Base-by-base conservation (phyloP, 2,329 filamentous ascomycete species). In the Pseudocercospora cruenta region DNA sequence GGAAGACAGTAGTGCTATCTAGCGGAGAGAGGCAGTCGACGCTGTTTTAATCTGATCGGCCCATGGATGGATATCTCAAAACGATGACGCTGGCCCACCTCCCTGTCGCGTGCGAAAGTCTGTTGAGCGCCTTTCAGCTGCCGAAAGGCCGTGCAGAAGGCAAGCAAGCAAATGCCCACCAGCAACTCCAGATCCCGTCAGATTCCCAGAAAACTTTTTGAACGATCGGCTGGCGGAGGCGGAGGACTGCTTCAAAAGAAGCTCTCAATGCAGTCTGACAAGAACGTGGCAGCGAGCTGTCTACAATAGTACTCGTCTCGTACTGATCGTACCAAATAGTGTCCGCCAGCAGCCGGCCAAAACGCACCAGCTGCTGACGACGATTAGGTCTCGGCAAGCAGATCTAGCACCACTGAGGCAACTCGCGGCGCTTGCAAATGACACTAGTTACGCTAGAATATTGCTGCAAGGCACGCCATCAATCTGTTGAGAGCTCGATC, bases 351-450 rank as follows among this genome's bases (percentile, higher is more conserved):
- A 51, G 4, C 47, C 51, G 22, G 24, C 5, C 39, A 24, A 21
- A 31, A 55, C 47, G 47, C 47, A 43, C 39, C 39, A 43, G 51
- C 22, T 55, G 51, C 51, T 55, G 51, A 55, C 51, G 51, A 55
- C 47, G 47, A 51, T 51, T 22, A 51, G 47, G 47, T 22, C 39
- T 43, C 39, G 39, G 39, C 39, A 43, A 43, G 39, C 39, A 43
- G 39, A 43, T 43, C 39, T 43, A 43, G 39, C 16, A 43, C 39
- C 16, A 43, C 39, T 43, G 39, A 43, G 39, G 39, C 39, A 43
- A 43, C n/a, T n/a, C 39, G 39, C 39, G 39, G 39, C 39, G 39
- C 39, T 19, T 19, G 39, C 39, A 43, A 55, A 12, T 16, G 12
- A 55, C 24, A 28, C 51, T n/a, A n/a, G 6, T 16, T 24, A 31